A percentile compares a stretch with the other conserved stretches of the same genome.
These are phyloP conservation scores for Cercospora beticola DNA, from an alignment of 2,329 filamentous ascomycete species.

Conservation along the genomic window DNA sequence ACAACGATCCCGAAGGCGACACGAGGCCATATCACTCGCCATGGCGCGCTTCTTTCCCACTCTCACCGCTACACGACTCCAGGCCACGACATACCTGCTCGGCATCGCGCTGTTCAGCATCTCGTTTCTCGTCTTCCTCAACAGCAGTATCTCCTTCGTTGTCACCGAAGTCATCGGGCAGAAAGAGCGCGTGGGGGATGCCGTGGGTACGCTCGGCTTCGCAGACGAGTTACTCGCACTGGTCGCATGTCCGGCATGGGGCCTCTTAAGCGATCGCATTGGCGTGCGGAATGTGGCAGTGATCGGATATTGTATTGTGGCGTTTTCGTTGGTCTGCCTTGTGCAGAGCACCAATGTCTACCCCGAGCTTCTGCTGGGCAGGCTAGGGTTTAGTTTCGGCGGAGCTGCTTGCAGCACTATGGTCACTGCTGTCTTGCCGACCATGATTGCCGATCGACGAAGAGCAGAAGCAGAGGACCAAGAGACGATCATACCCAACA, in stretches of 20 bases:
- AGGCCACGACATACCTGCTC: slow-evolving; percentile 70
- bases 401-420: slow-evolving; percentile 87
- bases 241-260: slow-evolving; percentile 77
- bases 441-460: slow-evolving; percentile 50
- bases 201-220: slow-evolving; percentile 82
- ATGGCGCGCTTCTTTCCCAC: slow-evolving; percentile 36
- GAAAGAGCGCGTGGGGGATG: slow-evolving; percentile 70
- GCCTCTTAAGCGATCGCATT: slow-evolving; percentile 71
- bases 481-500: slow-evolving; percentile 24
- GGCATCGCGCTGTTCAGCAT: slow-evolving; percentile 84
- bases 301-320: slow-evolving; percentile 79
- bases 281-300: slow-evolving; percentile 67
- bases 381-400: slow-evolving; percentile 84
- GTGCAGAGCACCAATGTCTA: slow-evolving; percentile 87
- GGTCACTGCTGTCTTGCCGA: slow-evolving; percentile 92
- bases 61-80: slow-evolving; percentile 57
- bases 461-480: slow-evolving; percentile 21
- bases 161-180: slow-evolving; percentile 78
- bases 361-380: slow-evolving; percentile 79
- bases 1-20: not conserved
- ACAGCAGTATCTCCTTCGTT: slow-evolving; percentile 80
- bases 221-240: slow-evolving; percentile 80
- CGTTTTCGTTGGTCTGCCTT: slow-evolving; percentile 71
- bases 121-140: slow-evolving; percentile 85
- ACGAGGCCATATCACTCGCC: not conserved